Evolutionary conservation across 139 green algal species (phyloP).

Genomic region (Diplosphaera chodatii): DNA sequence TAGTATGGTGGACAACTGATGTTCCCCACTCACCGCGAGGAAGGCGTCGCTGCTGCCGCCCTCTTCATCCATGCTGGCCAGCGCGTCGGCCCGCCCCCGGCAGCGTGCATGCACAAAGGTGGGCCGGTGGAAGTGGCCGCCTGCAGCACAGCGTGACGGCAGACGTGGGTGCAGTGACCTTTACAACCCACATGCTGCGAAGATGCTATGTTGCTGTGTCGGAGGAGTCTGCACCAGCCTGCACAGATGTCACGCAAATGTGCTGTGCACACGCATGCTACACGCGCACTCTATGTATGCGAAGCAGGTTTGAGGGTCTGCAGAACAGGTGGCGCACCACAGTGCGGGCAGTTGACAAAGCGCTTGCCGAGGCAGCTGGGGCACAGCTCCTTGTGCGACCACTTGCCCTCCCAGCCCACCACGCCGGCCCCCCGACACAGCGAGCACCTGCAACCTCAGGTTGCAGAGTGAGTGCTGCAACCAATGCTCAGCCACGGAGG

Average conservation of each 20-base stretch:
- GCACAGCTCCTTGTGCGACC: conserved; percentile 29
- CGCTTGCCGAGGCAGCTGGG: conserved; percentile 25
- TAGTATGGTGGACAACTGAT: too few species aligned
- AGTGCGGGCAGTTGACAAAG: conserved; percentile 18
- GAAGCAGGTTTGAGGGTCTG: too few species aligned
- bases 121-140: conserved; percentile 15
- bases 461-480: too few species aligned
- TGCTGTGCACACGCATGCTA: too few species aligned
- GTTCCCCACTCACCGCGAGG: neutral
- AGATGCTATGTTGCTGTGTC: too few species aligned
- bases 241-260: too few species aligned
- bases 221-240: too few species aligned
- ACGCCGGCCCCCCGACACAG: conserved; percentile 21
- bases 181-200: too few species aligned
- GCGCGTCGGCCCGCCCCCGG: neutral
- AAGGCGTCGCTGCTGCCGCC: neutral
- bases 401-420: conserved; percentile 36
- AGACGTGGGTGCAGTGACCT: too few species aligned
- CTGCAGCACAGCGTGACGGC: too few species aligned
- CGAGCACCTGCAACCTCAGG: conserved; percentile 14
- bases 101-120: conserved; percentile 20
- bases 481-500: conserved; percentile 18
- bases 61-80: neutral
- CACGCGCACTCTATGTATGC: too few species aligned
- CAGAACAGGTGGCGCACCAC: too few species aligned